Evolutionary conservation across 2,329 filamentous ascomycete species (phyloP).

Genomic region (Fonsecaea monophora): DNA sequence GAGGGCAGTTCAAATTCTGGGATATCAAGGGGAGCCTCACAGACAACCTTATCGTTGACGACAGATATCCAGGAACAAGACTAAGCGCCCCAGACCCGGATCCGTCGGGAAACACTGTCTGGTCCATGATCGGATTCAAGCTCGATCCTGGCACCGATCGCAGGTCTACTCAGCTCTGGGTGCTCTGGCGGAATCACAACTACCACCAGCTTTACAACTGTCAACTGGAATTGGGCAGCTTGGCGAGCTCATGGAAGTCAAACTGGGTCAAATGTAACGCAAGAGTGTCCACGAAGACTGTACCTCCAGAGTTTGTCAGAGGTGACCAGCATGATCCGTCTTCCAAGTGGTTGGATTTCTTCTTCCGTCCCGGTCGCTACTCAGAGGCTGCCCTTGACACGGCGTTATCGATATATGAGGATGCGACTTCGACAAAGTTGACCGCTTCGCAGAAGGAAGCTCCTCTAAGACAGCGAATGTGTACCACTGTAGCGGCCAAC

Average conservation of each 20-base stretch:
- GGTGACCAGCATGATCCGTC: conserved; percentile 73
- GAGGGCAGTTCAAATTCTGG: conserved; percentile 96
- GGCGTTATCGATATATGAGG: conserved; percentile 80
- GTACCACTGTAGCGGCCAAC: conserved; percentile 42
- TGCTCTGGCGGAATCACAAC: conserved; percentile 84
- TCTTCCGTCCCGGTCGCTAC: conserved; percentile 84
- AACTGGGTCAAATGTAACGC: conserved; percentile 72
- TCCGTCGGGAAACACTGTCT: conserved; percentile 73
- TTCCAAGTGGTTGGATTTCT: conserved; percentile 84
- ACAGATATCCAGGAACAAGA: conserved; percentile 69
- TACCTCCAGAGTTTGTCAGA: conserved; percentile 61
- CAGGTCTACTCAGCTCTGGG: conserved; percentile 72
- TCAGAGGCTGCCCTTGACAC: conserved; percentile 80
- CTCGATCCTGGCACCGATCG: conserved; percentile 61
- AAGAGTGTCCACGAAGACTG: conserved; percentile 53
- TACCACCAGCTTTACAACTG: conserved; percentile 76
- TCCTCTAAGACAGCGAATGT: conserved; percentile 47
- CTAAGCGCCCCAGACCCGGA: conserved; percentile 70
- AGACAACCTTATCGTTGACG: conserved; percentile 66
- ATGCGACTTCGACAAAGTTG: conserved; percentile 54
- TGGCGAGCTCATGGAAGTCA: conserved; percentile 66
- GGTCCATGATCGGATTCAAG: conserved; percentile 79
- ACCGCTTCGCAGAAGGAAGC: conserved; percentile 46
- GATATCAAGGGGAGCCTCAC: conserved; percentile 69
- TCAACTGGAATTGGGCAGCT: conserved; percentile 71